These are phyloP conservation scores for Basidiobolus meristosporus DNA, from an alignment of 371 early-diverging fungal genomes.

Conservation along the genomic window DNA sequence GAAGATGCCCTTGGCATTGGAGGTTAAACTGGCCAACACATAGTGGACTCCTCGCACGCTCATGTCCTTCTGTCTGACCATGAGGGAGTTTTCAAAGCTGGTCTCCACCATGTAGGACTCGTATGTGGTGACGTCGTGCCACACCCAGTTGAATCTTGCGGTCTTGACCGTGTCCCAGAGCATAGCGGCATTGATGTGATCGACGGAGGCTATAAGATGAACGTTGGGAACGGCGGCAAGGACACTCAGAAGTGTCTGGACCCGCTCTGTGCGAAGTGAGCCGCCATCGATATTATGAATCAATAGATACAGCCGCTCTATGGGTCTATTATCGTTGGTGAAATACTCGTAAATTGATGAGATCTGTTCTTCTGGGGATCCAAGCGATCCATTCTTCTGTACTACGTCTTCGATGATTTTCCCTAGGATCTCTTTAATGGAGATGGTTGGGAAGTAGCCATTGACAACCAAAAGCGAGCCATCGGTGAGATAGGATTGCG, in stretches of 20 bases:
- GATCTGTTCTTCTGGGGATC: constrained; percentile 39
- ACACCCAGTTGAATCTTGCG: constrained; percentile 56
- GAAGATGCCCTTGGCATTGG: constrained; percentile 69
- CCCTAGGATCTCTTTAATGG: constrained; percentile 43
- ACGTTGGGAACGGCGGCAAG: constrained; percentile 47
- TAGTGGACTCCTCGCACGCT: constrained; percentile 52
- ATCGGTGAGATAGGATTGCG: constrained; percentile 21
- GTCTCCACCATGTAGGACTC: constrained; percentile 62
- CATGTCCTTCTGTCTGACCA: constrained; percentile 32
- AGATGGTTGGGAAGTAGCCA: constrained; percentile 65
- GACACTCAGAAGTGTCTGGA: constrained; percentile 38
- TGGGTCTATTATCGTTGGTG: constrained; percentile 13
- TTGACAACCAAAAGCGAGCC: constrained; percentile 59
- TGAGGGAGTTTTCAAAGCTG: constrained; percentile 52
- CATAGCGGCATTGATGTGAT: constrained; percentile 75
- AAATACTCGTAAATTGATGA: constrained; percentile 42
- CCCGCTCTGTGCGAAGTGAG: constrained; percentile 47
- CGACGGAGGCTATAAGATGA: constrained; percentile 66
- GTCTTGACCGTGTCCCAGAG: constrained; percentile 65
- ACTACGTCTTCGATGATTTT: constrained; percentile 29
- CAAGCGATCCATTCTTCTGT: constrained; percentile 12
- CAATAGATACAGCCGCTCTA: constrained; percentile 41
- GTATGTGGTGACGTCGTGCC: constrained; percentile 83
- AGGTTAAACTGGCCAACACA: constrained; percentile 64
- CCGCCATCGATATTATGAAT: constrained; percentile 85